Percentiles rank a stretch among this genome's conserved stretches.
Evolutionary conservation across 1,139 yeast species (phyloP).

Genomic region (Lizanozyma gosingica): DNA sequence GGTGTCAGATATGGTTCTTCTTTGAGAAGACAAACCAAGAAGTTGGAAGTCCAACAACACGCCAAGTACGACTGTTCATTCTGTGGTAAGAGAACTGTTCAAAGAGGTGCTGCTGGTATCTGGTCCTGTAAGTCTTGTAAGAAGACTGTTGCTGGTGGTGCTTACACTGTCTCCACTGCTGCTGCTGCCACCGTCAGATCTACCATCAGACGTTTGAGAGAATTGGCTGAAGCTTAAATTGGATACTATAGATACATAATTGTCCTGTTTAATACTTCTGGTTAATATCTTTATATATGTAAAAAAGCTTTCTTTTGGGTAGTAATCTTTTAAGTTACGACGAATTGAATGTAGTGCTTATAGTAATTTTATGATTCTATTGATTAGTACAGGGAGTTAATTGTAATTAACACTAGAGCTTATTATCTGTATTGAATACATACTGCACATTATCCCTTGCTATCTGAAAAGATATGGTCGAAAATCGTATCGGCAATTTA

Average conservation of each 20-base stretch:
- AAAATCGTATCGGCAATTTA: too few species aligned
- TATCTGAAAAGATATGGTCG: too few species aligned
- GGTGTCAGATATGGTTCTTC: slow-evolving; percentile 99
- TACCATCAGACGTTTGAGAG: slow-evolving; percentile 99
- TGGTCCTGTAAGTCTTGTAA: slow-evolving; percentile 94
- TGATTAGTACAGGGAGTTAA: too few species aligned
- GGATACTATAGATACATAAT: slow-evolving; percentile 4
- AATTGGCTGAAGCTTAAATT: slow-evolving; percentile 93
- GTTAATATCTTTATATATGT: not conserved
- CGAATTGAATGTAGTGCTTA: too few species aligned
- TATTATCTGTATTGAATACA: too few species aligned
- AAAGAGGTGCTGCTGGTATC: slow-evolving; percentile 98
- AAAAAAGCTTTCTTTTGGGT: too few species aligned
- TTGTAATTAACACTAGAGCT: too few species aligned
- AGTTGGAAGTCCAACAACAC: slow-evolving; percentile 98
- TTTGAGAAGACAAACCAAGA: slow-evolving; percentile 99
- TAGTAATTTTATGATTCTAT: too few species aligned
- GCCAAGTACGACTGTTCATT: slow-evolving; percentile 98
- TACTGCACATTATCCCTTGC: too few species aligned
- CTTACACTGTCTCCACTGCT: slow-evolving; percentile 98
- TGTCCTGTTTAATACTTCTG: not conserved
- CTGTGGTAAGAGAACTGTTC: slow-evolving; percentile 99
- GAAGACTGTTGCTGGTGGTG: slow-evolving; percentile 99
- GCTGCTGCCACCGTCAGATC: slow-evolving; percentile 99
- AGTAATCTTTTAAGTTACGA: too few species aligned